phyloP scores from a whole-genome alignment of 2,329 filamentous ascomycete genomes.

The Metarhizium guizhouense region DNA sequence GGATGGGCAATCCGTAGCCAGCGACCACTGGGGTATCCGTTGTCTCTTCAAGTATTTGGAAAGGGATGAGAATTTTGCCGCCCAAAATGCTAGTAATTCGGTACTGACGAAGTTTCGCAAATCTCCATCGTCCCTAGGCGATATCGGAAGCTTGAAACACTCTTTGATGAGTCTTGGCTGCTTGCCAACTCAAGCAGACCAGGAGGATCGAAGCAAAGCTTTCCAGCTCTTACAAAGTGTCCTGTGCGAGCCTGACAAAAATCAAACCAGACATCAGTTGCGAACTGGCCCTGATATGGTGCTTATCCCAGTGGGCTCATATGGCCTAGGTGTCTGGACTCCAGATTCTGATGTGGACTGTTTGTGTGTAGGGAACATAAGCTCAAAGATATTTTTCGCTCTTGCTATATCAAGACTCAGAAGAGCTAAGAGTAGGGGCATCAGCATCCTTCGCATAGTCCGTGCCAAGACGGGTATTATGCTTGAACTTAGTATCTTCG shows the following conservation, averaged over 20 bases:
- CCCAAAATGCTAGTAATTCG: not conserved
- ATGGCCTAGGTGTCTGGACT: constrained; percentile 47
- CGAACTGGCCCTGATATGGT: constrained; percentile 29
- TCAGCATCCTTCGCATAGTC: constrained; percentile 48
- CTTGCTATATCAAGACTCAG: constrained; percentile 46
- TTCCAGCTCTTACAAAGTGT: constrained; percentile 35
- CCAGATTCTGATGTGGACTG: constrained; percentile 54
- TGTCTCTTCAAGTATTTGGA: constrained; percentile 24
- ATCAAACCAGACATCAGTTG: constrained; percentile 3
- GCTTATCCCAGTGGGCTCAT: constrained; percentile 25
- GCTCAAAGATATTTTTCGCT: constrained; percentile 51
- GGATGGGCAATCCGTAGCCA: constrained; percentile 17
- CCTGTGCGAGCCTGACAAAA: constrained; percentile 24
- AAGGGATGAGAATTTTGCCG: not conserved
- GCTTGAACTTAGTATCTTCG: constrained; percentile 52
- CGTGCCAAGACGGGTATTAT: constrained; percentile 52
- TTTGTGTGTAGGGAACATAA: constrained; percentile 54
- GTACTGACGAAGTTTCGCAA: constrained; percentile 18
- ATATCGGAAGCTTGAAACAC: constrained; percentile 10
- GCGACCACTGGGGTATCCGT: constrained; percentile 52
- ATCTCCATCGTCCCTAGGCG: too few relatives aligned
- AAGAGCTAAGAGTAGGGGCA: constrained; percentile 26
- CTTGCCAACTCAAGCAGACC: constrained; percentile 32
- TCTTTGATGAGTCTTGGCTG: constrained; percentile 28
- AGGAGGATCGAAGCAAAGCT: constrained; percentile 28